These are phyloP conservation scores for Periconia digitata DNA, from an alignment of 2,329 filamentous ascomycete genomes.

Conservation along the genomic window DNA sequence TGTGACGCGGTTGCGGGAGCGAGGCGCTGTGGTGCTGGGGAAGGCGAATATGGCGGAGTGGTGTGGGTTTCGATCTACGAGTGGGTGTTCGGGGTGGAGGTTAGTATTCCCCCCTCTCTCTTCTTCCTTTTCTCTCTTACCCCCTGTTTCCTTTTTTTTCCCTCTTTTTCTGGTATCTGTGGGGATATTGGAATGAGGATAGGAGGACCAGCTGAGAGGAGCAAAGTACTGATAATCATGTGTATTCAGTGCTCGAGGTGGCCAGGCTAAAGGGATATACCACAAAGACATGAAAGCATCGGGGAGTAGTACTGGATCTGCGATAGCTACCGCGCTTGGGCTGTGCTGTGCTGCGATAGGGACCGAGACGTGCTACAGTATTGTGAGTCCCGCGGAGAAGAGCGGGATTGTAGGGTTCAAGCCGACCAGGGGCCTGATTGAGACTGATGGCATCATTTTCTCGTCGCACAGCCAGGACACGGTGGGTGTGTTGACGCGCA, in stretches of 20 bases:
- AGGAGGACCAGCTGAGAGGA: too few species aligned
- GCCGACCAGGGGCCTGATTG: constrained; percentile 53
- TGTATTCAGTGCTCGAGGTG: constrained; percentile 56
- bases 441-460: constrained; percentile 61
- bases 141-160: too few species aligned
- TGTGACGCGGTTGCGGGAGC: constrained; percentile 56
- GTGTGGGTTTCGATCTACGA: constrained; percentile 59
- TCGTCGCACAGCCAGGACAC: constrained; percentile 57
- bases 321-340: constrained; percentile 58
- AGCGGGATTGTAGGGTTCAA: constrained; percentile 22
- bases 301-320: constrained; percentile 63
- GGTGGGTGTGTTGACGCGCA: constrained; percentile 54
- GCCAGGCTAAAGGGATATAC: constrained; percentile 62
- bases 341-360: constrained; percentile 60
- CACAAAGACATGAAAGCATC: constrained; percentile 59
- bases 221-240: too few species aligned
- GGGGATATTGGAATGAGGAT: too few species aligned
- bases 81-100: constrained; percentile 61
- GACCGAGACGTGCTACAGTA: constrained; percentile 48
- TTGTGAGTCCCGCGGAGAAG: constrained; percentile 18
- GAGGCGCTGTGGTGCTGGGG: constrained; percentile 63
- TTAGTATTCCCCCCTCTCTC: too few species aligned
- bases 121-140: too few species aligned
- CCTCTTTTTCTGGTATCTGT: too few species aligned
- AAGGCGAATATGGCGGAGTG: constrained; percentile 65